Evolutionary conservation across 2,329 filamentous ascomycete genomes (phyloP), one percentile per base, ranked within the genome.

Genomic region (Atkinsonella hypoxylon): DNA sequence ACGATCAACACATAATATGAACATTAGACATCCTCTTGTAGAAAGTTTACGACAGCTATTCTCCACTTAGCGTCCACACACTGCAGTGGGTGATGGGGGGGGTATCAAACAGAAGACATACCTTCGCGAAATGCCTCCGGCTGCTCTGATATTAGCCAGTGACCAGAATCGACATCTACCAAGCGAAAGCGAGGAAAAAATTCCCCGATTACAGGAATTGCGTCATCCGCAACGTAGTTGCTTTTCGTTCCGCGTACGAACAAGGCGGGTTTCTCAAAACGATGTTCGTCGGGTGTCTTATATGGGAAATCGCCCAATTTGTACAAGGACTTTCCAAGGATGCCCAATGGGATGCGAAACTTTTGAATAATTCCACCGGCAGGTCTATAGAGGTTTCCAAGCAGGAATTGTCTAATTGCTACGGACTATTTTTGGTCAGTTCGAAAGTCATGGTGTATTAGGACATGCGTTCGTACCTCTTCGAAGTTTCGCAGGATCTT

Each of bases 71-170:
- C 17, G 18, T 15, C 32, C 36, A 15, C 7, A 3, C 22, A n/a
- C 2, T 20, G 7, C n/a, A 30, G 20, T 32, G 4, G 34, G 34
- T 8, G 10, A 20, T 26, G 20, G n/a, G 41, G n/a, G 41, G 6
- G 22, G 9, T 12, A 42, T 12, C 22, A 9, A 10, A 9, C 44
- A 22, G 11, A 10, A 2, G 13, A 30, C 46, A 43, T 17, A 89
- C 87, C 83, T 74, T 78, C 71, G 62, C 83, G 79, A 57, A 95
- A 95, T 10, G 75, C 82, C 61, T 89, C 81, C 0, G 89, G 88
- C 59, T 89, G 83, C 71, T 95, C 89, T n/a, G 86, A 88, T 55
- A 91, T 89, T 5, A 95, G 72, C 89, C 89, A 95, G 65, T 95
- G 89, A 0, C 89, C 89, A 9, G 83, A 78, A 38, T 93, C 83